Evolutionary conservation across 2,329 filamentous ascomycete species (phyloP).

Genomic region (Fusarium odoratissimum): DNA sequence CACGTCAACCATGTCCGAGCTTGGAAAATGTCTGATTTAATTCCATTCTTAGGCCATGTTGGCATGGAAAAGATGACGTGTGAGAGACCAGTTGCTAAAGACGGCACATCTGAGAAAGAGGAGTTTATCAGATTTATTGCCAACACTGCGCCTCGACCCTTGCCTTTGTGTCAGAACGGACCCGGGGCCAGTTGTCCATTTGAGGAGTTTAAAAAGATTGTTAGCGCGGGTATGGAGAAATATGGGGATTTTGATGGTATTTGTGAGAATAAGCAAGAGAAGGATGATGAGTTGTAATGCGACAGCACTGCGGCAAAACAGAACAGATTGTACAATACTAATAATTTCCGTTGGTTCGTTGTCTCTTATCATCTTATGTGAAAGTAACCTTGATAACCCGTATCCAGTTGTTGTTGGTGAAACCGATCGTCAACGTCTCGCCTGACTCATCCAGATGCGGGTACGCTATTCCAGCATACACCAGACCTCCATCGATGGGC

Average conservation of each 20-base stretch:
- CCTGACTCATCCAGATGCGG: slow-evolving; percentile 53
- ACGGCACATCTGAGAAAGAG: slow-evolving; percentile 4
- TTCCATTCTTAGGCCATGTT: slow-evolving; percentile 39
- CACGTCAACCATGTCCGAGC: slow-evolving; percentile 41
- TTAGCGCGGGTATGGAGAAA: slow-evolving; percentile 31
- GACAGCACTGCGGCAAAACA: not conserved
- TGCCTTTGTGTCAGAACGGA: slow-evolving; percentile 36
- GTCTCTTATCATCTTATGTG: not conserved
- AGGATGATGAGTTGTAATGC: slow-evolving; percentile 28
- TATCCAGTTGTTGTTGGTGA: slow-evolving; percentile 55
- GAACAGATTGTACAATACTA: not conserved
- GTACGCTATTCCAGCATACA: slow-evolving; percentile 54
- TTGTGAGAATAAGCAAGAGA: slow-evolving; percentile 32
- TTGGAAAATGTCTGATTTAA: slow-evolving; percentile 43
- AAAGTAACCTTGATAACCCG: slow-evolving; percentile 48
- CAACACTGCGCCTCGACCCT: slow-evolving; percentile 37
- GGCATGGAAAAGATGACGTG: slow-evolving; percentile 44
- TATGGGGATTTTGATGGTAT: slow-evolving; percentile 39
- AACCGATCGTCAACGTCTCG: slow-evolving; percentile 52
- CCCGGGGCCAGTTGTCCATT: slow-evolving; percentile 39
- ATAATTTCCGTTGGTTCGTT: rapidly evolving
- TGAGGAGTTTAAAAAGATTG: slow-evolving; percentile 35
- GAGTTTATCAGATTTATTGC: slow-evolving; percentile 42
- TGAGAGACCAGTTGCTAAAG: not conserved
- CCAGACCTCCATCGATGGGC: slow-evolving; percentile 46